Evolutionary conservation across 129 eudicot species (phyloP), one percentile per base, ranked within the genome.

Genomic region (sunflower (Helianthus annuus)): DNA sequence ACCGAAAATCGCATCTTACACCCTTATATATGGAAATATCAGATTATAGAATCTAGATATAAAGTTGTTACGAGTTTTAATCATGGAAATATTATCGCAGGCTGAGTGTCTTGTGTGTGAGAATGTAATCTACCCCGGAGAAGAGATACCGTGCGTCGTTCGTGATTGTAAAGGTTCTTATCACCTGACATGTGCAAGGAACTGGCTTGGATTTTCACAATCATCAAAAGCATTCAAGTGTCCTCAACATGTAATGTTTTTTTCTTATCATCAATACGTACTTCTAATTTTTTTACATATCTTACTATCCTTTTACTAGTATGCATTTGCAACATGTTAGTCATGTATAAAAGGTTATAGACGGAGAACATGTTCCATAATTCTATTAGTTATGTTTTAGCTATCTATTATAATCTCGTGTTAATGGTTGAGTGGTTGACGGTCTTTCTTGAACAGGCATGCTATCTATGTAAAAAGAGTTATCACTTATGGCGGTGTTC

Each of bases 221-320:
- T 80, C 84, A 16, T 69, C 78, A 54, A 83, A 83, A 70, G 68
- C 80, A 58, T 86, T 94, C 75, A 94, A 94, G 78, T 94, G 99
- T 76, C 99, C 93, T 71, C 99, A 84, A 78, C 99, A 94, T 83
- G 99, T 94, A 90, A 73, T 34, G 66, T 70, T 68, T 29, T 19
- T 72, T 55, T 0, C 36, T n/a, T 54, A 9, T n/a, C 5, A 4
- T 19, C 19, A 4, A 22, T 16, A 39, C 59, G 59, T 13, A 48
- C 62, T 45, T 60, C 45, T 38, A 60, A 24, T 19, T 24, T 3
- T 11, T 76, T 36, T n/a, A 17, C n/a, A 38, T 40, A 74, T 17
- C 44, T 7, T 66, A 66, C 4, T 10, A 22, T 65, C 14, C 55
- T 66, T 24, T 55, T 66, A 42, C 46, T 42, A 9, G 46, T 42